These are phyloP conservation scores for Epichloe sibirici DNA, from an alignment of 2,329 filamentous ascomycete species.

Conservation along the genomic window DNA sequence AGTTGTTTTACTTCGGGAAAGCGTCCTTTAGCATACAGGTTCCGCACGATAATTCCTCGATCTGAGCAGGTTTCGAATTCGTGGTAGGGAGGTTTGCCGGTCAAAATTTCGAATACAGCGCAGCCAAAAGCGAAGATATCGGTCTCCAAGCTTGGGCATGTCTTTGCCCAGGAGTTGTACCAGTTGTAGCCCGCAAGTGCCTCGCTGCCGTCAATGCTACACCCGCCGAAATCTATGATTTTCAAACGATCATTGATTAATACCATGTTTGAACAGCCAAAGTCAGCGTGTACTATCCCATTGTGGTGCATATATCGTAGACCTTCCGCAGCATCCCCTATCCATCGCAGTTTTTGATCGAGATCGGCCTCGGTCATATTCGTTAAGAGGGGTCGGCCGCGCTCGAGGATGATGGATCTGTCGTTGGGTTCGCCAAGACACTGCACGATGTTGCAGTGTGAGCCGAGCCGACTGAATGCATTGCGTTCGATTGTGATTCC, in stretches of 20 bases:
- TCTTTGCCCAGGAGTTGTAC: neutral
- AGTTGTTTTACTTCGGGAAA: constrained; percentile 2
- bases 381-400: neutral
- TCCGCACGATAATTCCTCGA: neutral
- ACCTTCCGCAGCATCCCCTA: constrained; percentile 1
- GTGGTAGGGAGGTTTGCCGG: neutral
- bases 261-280: constrained; percentile 6
- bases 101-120: neutral
- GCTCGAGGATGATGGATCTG: constrained; percentile 4
- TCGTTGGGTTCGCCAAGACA: constrained; percentile 1
- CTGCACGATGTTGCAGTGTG: constrained; percentile 4
- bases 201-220: constrained; percentile 5
- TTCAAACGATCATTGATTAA: constrained; percentile 1
- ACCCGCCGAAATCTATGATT: constrained; percentile 5
- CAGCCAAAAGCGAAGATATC: neutral
- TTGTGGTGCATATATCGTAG: constrained; percentile 3
- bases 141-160: neutral
- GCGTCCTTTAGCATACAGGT: neutral
- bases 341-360: constrained; percentile 3
- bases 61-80: neutral
- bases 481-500: constrained; percentile 1
- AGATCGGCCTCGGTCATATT: neutral
- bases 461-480: constrained; percentile 4
- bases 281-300: constrained; percentile 5
- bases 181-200: constrained; percentile 5